Base-by-base conservation (phyloP, 2,329 filamentous ascomycete genomes). In the Nigrograna mackinnonii region DNA sequence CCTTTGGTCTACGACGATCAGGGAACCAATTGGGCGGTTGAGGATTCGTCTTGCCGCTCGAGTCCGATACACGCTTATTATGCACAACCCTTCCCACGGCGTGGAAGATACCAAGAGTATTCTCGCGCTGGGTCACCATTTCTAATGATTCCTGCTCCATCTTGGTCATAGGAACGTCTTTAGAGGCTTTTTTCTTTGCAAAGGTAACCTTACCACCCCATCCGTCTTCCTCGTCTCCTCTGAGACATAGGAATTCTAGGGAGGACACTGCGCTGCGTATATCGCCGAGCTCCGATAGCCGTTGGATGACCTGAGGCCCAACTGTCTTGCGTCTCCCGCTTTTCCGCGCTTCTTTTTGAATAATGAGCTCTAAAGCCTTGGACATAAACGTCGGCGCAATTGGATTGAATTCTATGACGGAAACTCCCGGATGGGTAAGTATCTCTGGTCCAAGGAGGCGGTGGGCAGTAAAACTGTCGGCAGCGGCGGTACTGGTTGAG, bases 1-100 rank as follows among this genome's bases (percentile, higher is more conserved):
- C 52, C 47, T 73, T 76, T 6, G 65, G 62, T 38, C 75, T 67
- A 22, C 64, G 60, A 38, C 69, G 64, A 39, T 75, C 69, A 0
- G 75, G 71, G 21, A 77, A 68, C 57, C 72, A 74, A 30, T 66
- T 57, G 16, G 75, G 73, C 12, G 76, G 75, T 37, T 76, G 73
- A 6, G 66, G 57, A 28, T 67, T 46, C 3, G 69, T 54, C 12
- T 39, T 32, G 17, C 12, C 7, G 16, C 41, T 45, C 33, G 62
- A 57, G 11, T 76, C 69, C 4, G 67, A 64, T 20, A 87, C 79
- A 34, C 94, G 82, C 66, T 96, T 99, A 73, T 99, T 99, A 73
- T 97, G 95, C 1, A 97, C 85, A 2, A 99, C 89, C 64, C 94
- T 96, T 3, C 92, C 94, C 11, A 97, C 88, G 1, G 94, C 91